Conservation (phyloP, 257 asterid genomes). For the Phtheirospermum japonicum region DNA sequence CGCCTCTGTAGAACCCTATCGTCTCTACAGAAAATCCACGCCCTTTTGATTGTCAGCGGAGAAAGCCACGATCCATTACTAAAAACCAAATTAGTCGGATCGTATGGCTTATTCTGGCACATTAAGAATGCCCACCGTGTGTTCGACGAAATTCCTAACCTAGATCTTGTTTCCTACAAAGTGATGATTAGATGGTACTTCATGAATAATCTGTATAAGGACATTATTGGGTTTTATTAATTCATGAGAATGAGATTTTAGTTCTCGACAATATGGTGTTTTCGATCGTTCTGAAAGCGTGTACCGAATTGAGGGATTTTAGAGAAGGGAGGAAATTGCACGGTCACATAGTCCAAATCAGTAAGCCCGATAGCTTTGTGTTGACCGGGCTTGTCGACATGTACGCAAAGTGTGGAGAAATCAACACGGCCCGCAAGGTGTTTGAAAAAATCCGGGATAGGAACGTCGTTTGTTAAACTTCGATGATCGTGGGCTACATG, state of each 20-base stretch:
- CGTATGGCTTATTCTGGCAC: slow-evolving; percentile 45
- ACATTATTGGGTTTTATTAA: slow-evolving; percentile 42
- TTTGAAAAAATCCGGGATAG: no score
- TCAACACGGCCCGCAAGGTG: no score
- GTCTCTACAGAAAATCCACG: slow-evolving; percentile 45
- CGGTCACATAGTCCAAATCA: slow-evolving; percentile 43
- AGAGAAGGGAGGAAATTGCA: slow-evolving; percentile 59
- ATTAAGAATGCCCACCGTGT: slow-evolving; percentile 39
- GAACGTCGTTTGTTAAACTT: no score
- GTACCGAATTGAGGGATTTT: no score
- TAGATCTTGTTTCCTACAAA: no score
- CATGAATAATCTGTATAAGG: slow-evolving; percentile 39
- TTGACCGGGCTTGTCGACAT: slow-evolving; percentile 64
- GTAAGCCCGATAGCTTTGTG: slow-evolving; percentile 53
- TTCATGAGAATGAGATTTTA: slow-evolving; percentile 32
- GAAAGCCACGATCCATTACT: slow-evolving; percentile 33
- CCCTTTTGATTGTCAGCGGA: slow-evolving; percentile 46
- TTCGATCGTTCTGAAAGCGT: slow-evolving; percentile 64
- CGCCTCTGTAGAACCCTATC: slow-evolving; percentile 44
- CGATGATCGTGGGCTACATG: no score
- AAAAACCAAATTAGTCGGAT: slow-evolving; percentile 38
- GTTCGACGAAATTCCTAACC: slow-evolving; percentile 62
- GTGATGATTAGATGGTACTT: no score
- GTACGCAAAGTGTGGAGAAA: no score
- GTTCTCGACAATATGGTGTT: slow-evolving; percentile 48